Evolutionary conservation across 2,329 filamentous ascomycete genomes (phyloP).

Genomic region (Neophaeococcomyces aloes): DNA sequence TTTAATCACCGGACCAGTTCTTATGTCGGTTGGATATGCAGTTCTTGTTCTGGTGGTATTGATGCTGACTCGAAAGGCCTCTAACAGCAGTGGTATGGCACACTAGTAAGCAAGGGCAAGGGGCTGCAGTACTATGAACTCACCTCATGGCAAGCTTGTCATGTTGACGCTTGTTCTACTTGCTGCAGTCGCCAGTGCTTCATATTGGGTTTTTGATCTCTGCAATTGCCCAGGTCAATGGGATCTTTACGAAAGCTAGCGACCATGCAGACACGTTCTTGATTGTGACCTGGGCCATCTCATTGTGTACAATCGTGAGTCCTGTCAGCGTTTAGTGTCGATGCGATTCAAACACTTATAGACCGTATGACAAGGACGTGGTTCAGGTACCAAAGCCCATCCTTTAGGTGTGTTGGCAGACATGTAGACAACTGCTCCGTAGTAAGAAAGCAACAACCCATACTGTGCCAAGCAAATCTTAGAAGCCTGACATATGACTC

Average conservation of each 20-base stretch:
- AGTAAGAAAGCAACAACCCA: background rate
- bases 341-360: conserved; percentile 36
- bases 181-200: conserved; percentile 38
- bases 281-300: conserved; percentile 46
- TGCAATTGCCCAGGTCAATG: conserved; percentile 50
- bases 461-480: no score
- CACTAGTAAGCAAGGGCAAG: conserved; percentile 7
- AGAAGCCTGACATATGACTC: no score
- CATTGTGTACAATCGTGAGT: conserved; percentile 46
- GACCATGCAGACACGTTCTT: conserved; percentile 34
- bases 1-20: conserved; percentile 41
- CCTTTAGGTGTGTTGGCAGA: background rate
- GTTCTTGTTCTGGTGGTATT: conserved; percentile 23
- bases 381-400: background rate
- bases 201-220: conserved; percentile 64
- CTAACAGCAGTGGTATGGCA: background rate
- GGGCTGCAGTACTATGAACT: background rate
- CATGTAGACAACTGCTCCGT: background rate
- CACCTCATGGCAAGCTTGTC: conserved; percentile 23
- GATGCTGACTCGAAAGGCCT: conserved; percentile 13
- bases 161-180: conserved; percentile 37
- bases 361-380: conserved; percentile 16
- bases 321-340: conserved; percentile 43
- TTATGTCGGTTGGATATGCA: conserved; percentile 36
- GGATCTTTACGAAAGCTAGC: conserved; percentile 31